These are phyloP conservation scores for Myrica gale DNA, from an alignment of 306 rosid species.

Conservation along the genomic window DNA sequence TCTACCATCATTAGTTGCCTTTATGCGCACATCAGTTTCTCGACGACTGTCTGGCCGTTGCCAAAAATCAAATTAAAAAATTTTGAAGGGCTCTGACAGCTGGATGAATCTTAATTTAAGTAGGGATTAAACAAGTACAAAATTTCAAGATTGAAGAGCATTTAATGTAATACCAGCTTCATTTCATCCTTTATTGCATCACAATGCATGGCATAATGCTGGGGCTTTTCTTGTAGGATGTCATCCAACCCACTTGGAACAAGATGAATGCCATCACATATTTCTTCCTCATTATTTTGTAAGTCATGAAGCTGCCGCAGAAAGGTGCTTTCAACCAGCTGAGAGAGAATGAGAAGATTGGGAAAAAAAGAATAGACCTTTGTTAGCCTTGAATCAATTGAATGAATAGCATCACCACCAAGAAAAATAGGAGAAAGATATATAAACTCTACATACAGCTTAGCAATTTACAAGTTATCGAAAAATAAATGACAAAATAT, in stretches of 20 bases:
- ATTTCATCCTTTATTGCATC: slow-evolving; percentile 59
- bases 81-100: slow-evolving; percentile 98
- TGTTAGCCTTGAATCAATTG: slow-evolving; percentile 14
- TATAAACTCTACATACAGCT: not conserved
- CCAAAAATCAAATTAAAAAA: slow-evolving; percentile 96
- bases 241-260: slow-evolving; percentile 49
- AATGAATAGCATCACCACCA: slow-evolving; percentile 4
- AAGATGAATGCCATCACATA: slow-evolving; percentile 66
- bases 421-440: slow-evolving; percentile 1
- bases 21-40: slow-evolving; percentile 51
- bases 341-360: slow-evolving; percentile 21
- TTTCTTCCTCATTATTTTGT: slow-evolving; percentile 48
- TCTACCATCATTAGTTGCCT: slow-evolving; percentile 67
- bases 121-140: slow-evolving; percentile 34
- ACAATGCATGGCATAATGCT: slow-evolving; percentile 79
- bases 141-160: slow-evolving; percentile 23
- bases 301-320: slow-evolving; percentile 80
- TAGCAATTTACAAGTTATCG: not conserved
- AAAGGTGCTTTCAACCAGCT: slow-evolving; percentile 83
- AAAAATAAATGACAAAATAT: not conserved
- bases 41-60: slow-evolving; percentile 91
- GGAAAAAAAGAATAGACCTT: slow-evolving; percentile 4
- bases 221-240: slow-evolving; percentile 50
- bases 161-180: slow-evolving; percentile 50
- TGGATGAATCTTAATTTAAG: slow-evolving; percentile 61